phyloP scores from a whole-genome alignment of 345 rosid genomes.

The Kernera saxatilis region DNA sequence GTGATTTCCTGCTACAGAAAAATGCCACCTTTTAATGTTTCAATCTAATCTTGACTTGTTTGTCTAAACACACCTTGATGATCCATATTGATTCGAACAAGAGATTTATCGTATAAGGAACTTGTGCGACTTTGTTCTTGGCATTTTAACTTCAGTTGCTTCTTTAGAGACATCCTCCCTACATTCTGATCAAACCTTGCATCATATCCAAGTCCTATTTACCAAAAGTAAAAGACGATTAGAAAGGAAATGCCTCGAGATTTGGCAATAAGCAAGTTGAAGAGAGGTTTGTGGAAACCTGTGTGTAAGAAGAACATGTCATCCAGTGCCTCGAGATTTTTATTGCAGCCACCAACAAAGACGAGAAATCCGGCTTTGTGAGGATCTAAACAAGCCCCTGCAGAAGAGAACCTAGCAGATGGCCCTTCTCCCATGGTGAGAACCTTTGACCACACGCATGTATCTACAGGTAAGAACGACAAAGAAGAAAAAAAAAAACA shows the following conservation, averaged over 20 bases:
- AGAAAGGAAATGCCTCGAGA: neutral
- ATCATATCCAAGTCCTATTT: conserved; percentile 47
- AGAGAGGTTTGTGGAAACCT: conserved; percentile 40
- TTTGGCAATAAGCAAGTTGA: neutral
- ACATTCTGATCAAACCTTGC: conserved; percentile 48
- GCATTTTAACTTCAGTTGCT: conserved; percentile 88
- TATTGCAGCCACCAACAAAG: conserved; percentile 91
- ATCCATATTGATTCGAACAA: conserved; percentile 41
- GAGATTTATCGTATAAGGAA: conserved; percentile 45
- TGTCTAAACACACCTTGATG: conserved; percentile 42
- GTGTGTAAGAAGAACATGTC: conserved; percentile 86
- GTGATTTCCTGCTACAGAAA: conserved; percentile 7
- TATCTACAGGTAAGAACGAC: conserved; percentile 42
- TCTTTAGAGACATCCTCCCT: conserved; percentile 78
- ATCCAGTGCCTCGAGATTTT: conserved; percentile 90
- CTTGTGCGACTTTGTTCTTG: conserved; percentile 63
- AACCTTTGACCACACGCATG: conserved; percentile 75
- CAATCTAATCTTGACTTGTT: neutral
- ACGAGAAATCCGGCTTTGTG: conserved; percentile 63
- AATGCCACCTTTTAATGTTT: neutral
- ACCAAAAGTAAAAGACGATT: conserved; percentile 5
- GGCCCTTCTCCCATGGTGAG: conserved; percentile 74
- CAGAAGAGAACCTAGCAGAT: conserved; percentile 88
- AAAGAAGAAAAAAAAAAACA: neutral
- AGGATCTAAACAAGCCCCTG: conserved; percentile 92